phyloP scores from a whole-genome alignment of 2,329 filamentous ascomycete species.

The Phialocephala subalpina region DNA sequence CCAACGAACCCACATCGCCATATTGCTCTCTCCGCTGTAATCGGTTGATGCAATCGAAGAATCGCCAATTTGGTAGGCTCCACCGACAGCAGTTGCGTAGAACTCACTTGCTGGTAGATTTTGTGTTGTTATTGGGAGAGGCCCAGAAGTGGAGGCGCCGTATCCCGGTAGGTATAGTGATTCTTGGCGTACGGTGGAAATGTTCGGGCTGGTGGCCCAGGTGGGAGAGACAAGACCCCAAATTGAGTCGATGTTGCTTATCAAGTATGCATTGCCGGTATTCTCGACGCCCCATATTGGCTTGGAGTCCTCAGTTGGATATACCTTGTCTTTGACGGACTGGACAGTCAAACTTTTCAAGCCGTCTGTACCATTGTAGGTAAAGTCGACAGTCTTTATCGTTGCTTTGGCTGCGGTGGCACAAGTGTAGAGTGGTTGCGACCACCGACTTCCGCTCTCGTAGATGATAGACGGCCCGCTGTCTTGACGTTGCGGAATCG shows the following conservation, averaged over 20 bases:
- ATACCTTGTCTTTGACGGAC: slow-evolving; percentile 46
- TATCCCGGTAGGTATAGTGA: slow-evolving; percentile 33
- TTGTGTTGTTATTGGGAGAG: slow-evolving; percentile 9
- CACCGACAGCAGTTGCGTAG: slow-evolving; percentile 27
- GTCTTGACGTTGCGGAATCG: slow-evolving; percentile 48
- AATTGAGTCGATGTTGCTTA: slow-evolving; percentile 43
- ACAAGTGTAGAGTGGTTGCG: slow-evolving; percentile 52
- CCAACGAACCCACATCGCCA: slow-evolving; percentile 53
- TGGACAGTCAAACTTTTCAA: slow-evolving; percentile 47
- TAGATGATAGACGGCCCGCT: slow-evolving; percentile 46
- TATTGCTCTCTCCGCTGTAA: slow-evolving; percentile 47
- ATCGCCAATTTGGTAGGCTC: slow-evolving; percentile 16
- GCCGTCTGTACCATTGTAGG: slow-evolving; percentile 50
- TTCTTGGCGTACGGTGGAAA: slow-evolving; percentile 43
- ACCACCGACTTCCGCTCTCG: slow-evolving; percentile 52
- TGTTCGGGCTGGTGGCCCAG: slow-evolving; percentile 42
- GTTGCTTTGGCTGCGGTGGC: slow-evolving; percentile 51
- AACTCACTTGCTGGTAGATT: slow-evolving; percentile 49
- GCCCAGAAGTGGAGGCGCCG: neutral
- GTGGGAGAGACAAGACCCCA: slow-evolving; percentile 51
- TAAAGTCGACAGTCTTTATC: slow-evolving; percentile 54
- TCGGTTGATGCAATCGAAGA: slow-evolving; percentile 32
- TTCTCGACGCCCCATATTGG: slow-evolving; percentile 51
- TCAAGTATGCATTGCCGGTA: slow-evolving; percentile 31
- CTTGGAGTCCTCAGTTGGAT: slow-evolving; percentile 28